Evolutionary conservation across 306 rosid genomes (phyloP), one percentile per base, ranked within the genome.

Genomic region (Pterocarpus macrocarpus): DNA sequence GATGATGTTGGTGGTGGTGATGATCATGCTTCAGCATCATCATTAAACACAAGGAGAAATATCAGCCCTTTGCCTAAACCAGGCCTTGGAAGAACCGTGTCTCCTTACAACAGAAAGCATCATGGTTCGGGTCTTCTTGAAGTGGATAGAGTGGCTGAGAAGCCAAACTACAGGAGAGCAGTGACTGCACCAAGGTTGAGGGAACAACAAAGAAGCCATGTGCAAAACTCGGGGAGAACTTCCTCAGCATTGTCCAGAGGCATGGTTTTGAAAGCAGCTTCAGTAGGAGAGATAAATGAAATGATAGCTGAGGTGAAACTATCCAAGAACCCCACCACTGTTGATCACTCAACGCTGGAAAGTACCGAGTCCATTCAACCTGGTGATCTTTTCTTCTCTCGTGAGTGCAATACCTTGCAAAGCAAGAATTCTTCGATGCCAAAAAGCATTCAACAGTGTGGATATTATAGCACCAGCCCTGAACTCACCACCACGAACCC

Each of bases 381-480:
- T 0, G 98, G 94, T 68, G 95, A 93, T 73, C 90, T 95, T 76
- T 95, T 95, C 86, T 95, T 92, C 76, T 92, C 97, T 10, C 88
- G 88, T 0, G 97, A 95, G 45, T 76, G 77, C 81, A 81, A 57
- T 64, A 87, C 84, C 61, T 35, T 76, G 73, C 85, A 88, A 52
- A 75, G 63, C 30, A 84, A 81, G 34, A 83, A 75, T 47, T 58
- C 67, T 61, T 59, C 65, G 43, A 7, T 80, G 69, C 71, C 89
- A 30, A 82, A 85, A 68, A 43, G n/a, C 30, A 4, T 82, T 82
- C 36, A 80, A 75, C 82, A 79, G 41, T 4, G 22, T 55, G 82
- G 80, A 33, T 65, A 79, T 49, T 76, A 68, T 34, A 73, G 78
- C 71, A 85, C 89, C 13, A 89, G 82, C 49, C 86, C 89, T 2